Evolutionary conservation across 1,284 basidiomycete species (phyloP).

Genomic region (Rhodotorula sp.): DNA sequence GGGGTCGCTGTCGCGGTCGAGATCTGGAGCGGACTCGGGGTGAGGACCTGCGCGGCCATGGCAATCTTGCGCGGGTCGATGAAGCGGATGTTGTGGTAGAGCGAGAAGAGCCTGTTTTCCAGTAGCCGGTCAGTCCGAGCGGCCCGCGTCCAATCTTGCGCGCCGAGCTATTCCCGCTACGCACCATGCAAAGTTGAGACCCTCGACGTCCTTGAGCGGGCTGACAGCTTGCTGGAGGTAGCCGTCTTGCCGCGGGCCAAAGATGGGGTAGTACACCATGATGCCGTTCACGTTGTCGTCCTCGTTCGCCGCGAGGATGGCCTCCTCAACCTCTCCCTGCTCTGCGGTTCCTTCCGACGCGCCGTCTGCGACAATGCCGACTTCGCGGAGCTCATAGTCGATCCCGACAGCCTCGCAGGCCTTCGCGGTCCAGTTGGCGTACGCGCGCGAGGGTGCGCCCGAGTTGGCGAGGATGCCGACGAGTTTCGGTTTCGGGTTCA

Average conservation of each 20-base stretch:
- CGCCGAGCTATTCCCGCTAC: background rate
- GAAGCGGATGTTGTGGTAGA: conserved; percentile 76
- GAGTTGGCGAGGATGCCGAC: conserved; percentile 90
- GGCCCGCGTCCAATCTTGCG: too few species aligned
- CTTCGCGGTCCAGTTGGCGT: conserved; percentile 89
- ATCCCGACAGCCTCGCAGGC: conserved; percentile 87
- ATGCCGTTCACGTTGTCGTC: conserved; percentile 45
- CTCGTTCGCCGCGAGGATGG: conserved; percentile 69
- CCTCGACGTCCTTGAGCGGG: conserved; percentile 95
- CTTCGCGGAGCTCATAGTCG: conserved; percentile 72
- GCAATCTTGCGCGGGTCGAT: conserved; percentile 48
- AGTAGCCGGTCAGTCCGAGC: background rate
- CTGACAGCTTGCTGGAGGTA: conserved; percentile 94
- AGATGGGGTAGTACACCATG: conserved; percentile 65
- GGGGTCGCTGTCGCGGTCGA: conserved; percentile 14
- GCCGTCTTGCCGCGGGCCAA: conserved; percentile 68
- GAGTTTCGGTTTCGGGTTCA: conserved; percentile 61
- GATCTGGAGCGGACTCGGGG: conserved; percentile 31
- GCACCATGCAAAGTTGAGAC: conserved; percentile 67
- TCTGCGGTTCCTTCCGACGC: conserved; percentile 48
- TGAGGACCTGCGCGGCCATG: conserved; percentile 43
- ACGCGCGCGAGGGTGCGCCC: conserved; percentile 79
- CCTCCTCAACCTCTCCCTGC: conserved; percentile 69
- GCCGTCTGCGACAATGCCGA: conserved; percentile 56
- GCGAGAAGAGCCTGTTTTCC: conserved; percentile 65